phyloP scores from a whole-genome alignment of 306 rosid genomes.

The Cucurbita maxima region DNA sequence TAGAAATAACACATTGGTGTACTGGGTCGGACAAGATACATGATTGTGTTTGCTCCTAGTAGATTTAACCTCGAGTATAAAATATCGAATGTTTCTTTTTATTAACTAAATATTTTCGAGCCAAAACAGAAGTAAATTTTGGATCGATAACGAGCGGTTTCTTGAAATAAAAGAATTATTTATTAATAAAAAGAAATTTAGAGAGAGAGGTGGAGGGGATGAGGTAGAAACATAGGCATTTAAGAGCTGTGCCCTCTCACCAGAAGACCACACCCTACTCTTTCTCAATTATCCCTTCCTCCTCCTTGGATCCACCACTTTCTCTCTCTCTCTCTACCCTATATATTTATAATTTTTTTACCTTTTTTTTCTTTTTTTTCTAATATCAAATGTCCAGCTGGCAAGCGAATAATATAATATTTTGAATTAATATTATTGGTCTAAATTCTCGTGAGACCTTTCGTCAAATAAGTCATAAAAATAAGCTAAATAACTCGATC shows the following conservation, averaged over 20 bases:
- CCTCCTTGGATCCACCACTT: no score
- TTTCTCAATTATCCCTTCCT: neutral
- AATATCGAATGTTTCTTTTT: neutral
- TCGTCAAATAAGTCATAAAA: neutral
- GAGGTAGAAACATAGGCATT: constrained; percentile 3
- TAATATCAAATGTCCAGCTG: no score
- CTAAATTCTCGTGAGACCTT: neutral
- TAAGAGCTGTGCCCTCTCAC: constrained; percentile 4
- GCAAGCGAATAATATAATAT: neutral
- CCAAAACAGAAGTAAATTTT: no score
- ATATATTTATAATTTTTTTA: no score
- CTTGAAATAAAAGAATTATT: neutral
- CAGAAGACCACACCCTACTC: constrained; percentile 7
- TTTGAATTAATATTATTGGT: neutral
- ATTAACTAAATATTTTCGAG: no score
- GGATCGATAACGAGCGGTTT: no score
- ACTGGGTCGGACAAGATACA: neutral
- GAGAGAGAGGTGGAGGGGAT: neutral
- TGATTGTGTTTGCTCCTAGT: neutral
- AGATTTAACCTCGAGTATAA: neutral
- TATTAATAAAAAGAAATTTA: neutral
- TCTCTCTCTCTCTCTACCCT: no score
- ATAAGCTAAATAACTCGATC: neutral
- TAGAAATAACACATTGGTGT: neutral
- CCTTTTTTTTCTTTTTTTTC: no score